Base-by-base conservation (phyloP, 2,329 filamentous ascomycete genomes). In the Fusarium penzigii region DNA sequence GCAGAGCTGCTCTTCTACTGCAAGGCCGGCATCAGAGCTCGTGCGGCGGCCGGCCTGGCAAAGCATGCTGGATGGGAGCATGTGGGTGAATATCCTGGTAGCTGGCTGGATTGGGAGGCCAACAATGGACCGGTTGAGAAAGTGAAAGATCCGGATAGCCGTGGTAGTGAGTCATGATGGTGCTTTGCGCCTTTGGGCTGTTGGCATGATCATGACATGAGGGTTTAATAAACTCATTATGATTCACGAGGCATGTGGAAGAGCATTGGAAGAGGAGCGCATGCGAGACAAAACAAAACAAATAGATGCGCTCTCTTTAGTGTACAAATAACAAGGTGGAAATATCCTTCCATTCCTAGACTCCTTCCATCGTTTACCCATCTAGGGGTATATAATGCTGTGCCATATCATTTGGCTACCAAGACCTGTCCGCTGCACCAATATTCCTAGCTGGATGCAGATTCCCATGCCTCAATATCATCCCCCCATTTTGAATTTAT, bases 11-110 rank as follows among this genome's bases (percentile, higher is more conserved):
- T 97, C 5, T 94, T 97, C 66, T 97, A 96, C 72, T 99, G 94
- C 75, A 95, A 91, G 75, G 87, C 92, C 0, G 94, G 94, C 2
- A 90, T 97, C 58, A 80, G 94, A 68, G 91, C 90, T 62, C 78
- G 80, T 42, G 83, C 89, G 1, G 92, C 92, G 7, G 92, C 92
- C 7, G 79, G 82, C 58, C 72, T 97, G 70, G 94, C 94, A 29
- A 77, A 78, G 63, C 81, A 89, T 67, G 87, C 86, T 2, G 93
- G 93, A 10, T 97, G 89, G 80, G 72, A 74, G 44, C 82, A 80
- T 8, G 83, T 89, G 0, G 84, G 83, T 17, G 88, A 92, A 73
- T 93, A 90, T 66, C 76, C 79, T 2, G 89, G 89, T 2, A 89
- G 86, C 68, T 92, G 87, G 87, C 44, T 89, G 58, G 93, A 97